Evolutionary conservation across 1,284 basidiomycete species (phyloP), one percentile per base, ranked within the genome.

Genomic region (Gomphus bonarii): DNA sequence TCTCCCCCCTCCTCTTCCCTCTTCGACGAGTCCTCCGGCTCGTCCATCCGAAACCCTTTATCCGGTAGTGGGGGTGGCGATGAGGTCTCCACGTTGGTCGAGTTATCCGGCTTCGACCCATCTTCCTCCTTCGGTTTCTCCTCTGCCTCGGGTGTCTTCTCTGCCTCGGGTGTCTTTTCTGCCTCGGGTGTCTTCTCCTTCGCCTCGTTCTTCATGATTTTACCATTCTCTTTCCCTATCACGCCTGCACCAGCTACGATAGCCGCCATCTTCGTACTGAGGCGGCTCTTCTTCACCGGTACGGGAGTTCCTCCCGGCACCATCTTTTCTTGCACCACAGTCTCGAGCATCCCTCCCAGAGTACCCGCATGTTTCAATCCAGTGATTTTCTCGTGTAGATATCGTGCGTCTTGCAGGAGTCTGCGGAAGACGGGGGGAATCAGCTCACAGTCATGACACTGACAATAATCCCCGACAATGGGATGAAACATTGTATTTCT

Each of bases 341-440:
- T 89, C 68, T 91, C 87, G 11, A 95, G 79, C 79, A 90, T 88
- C 16, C 76, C 76, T 11, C 84, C 84, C 0, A 85, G 83, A 0
- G 79, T 76, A 2, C 78, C 76, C 43, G 85, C 80, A 61, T 80
- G 84, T 72, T 79, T 87, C 10, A 95, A 76, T 3, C 74, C 78
- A 2, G 83, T 80, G 22, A 94, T 73, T 63, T 85, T 85, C 63
- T 82, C 75, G 61, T 88, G 81, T 54, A 95, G 71, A 66, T 82
- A 88, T 49, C 74, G 79, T n/a, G 84, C 87, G 65, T 95, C 91
- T 59, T 80, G 80, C 52, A 89, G 70, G 64, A 94, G 75, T 61
- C 91, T 92, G 66, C 49, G 22, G 46, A 18, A 20, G 33, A 10
- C 46, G 22, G 12, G 20, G 20, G 4, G 44, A 4, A 16, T 16